phyloP scores from a whole-genome alignment of 2,329 filamentous ascomycete species.

The Aureobasidium sp. region DNA sequence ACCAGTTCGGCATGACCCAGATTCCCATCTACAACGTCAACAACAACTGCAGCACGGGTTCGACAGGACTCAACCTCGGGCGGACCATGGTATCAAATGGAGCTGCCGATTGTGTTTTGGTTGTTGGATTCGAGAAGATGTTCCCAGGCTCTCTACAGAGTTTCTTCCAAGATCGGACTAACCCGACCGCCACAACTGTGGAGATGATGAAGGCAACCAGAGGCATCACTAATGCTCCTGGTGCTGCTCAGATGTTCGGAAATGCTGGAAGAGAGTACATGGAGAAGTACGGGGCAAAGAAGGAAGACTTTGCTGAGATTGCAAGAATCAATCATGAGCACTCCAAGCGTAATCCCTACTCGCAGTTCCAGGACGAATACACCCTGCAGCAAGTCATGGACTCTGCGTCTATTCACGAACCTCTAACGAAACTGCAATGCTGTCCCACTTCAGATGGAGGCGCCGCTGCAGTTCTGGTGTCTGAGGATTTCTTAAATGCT shows the following conservation, averaged over 20 bases:
- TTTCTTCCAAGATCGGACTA: slow-evolving; percentile 78
- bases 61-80: slow-evolving; percentile 79
- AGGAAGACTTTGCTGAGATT: slow-evolving; percentile 90
- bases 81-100: slow-evolving; percentile 72
- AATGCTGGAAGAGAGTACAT: slow-evolving; percentile 93
- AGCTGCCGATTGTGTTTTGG: slow-evolving; percentile 78
- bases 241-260: slow-evolving; percentile 88
- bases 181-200: slow-evolving; percentile 64
- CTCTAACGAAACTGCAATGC: slow-evolving; percentile 96
- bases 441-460: slow-evolving; percentile 93
- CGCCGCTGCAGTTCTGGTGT: slow-evolving; percentile 82
- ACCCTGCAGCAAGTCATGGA: slow-evolving; percentile 73
- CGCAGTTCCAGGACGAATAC: slow-evolving; percentile 94
- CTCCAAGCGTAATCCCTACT: slow-evolving; percentile 88
- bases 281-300: slow-evolving; percentile 82
- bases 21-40: slow-evolving; percentile 98
- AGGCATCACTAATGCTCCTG: slow-evolving; percentile 73
- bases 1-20: slow-evolving; percentile 95
- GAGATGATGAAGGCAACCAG: slow-evolving; percentile 78
- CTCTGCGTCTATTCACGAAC: slow-evolving; percentile 70
- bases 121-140: slow-evolving; percentile 98
- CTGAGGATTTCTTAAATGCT: slow-evolving; percentile 78
- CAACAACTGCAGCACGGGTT: slow-evolving; percentile 98
- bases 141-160: slow-evolving; percentile 77
- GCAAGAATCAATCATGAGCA: slow-evolving; percentile 88